These are phyloP conservation scores for Dictyostelium brefeldianum DNA, from an alignment of 78 protist species.

Conservation along the genomic window DNA sequence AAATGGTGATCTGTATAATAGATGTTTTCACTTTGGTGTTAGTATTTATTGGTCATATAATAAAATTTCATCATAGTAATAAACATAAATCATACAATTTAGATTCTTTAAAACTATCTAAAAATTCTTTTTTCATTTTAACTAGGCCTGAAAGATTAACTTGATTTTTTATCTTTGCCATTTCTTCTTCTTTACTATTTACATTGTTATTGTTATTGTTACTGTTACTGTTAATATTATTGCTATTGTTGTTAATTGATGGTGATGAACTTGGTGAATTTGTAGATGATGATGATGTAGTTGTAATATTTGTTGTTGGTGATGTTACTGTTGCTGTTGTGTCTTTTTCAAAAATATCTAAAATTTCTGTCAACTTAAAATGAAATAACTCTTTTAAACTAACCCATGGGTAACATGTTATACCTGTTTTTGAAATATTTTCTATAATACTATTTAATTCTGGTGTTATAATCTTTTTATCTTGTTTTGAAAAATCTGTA, in stretches of 20 bases:
- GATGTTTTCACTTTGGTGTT: not conserved
- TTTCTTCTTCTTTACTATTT: slow-evolving; percentile 56
- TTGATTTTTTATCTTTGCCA: slow-evolving; percentile 74
- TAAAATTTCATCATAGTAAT: too few relatives aligned
- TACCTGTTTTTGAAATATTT: slow-evolving; percentile 61
- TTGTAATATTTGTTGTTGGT: not conserved
- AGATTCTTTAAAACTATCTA: slow-evolving; percentile 33
- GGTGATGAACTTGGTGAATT: slow-evolving; percentile 13
- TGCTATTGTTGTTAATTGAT: not conserved
- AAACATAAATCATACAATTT: slow-evolving; percentile 30
- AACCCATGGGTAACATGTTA: slow-evolving; percentile 72
- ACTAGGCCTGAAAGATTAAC: slow-evolving; percentile 45
- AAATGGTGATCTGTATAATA: slow-evolving; percentile 55
- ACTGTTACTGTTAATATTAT: too few relatives aligned
- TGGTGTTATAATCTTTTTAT: slow-evolving; percentile 39
- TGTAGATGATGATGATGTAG: not conserved
- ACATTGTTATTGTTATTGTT: not conserved
- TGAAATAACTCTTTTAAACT: slow-evolving; percentile 52
- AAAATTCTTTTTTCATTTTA: slow-evolving; percentile 37
- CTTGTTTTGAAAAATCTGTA: slow-evolving; percentile 53
- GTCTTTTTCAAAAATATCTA: slow-evolving; percentile 54
- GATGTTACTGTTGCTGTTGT: not conserved
- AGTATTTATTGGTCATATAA: not conserved
- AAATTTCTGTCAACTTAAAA: slow-evolving; percentile 59
- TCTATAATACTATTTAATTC: slow-evolving; percentile 59